These are phyloP conservation scores for Malania oleifera DNA, from an alignment of 164 flowering plant genomes.

Conservation along the genomic window DNA sequence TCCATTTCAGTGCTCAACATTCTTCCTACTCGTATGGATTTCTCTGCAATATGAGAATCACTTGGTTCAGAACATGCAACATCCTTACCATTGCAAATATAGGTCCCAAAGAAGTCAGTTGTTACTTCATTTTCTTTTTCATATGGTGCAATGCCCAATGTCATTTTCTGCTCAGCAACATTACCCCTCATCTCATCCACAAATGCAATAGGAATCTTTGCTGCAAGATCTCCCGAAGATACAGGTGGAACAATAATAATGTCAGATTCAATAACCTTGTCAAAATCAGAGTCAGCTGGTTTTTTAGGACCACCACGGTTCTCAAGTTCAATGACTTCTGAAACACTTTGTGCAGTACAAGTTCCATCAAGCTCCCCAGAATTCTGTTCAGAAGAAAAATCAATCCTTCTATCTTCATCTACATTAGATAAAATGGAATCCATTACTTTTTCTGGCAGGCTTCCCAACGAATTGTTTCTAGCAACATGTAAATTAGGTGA, in stretches of 20 bases:
- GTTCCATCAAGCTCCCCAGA: slow-evolving; percentile 10
- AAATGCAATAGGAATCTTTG: slow-evolving; percentile 2
- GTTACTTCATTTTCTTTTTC: not conserved
- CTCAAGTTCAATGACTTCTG: slow-evolving; percentile 8
- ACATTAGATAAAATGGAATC: slow-evolving; percentile 3
- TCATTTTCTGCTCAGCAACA: slow-evolving; percentile 2
- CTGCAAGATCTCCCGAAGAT: slow-evolving; percentile 1
- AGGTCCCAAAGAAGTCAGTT: slow-evolving; percentile 9
- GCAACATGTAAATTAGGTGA: slow-evolving; percentile 1
- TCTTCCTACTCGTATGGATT: slow-evolving; percentile 7
- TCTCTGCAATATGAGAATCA: slow-evolving; percentile 12
- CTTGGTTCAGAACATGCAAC: slow-evolving; percentile 12
- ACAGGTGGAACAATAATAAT: not conserved
- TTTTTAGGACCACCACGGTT: slow-evolving; percentile 2
- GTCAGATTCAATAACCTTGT: not conserved
- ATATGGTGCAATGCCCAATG: slow-evolving; percentile 6
- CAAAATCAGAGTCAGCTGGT: slow-evolving; percentile 2
- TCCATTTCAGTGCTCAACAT: slow-evolving; percentile 11
- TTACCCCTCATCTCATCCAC: slow-evolving; percentile 1
- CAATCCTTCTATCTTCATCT: not conserved
- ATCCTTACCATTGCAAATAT: slow-evolving; percentile 1
- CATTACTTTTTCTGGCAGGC: slow-evolving; percentile 3
- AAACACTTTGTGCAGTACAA: not conserved
- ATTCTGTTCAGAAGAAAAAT: slow-evolving; percentile 2
- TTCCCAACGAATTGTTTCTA: slow-evolving; percentile 10